phyloP scores from a whole-genome alignment of 768 basidiomycete genomes.

The Tricholomella constricta region DNA sequence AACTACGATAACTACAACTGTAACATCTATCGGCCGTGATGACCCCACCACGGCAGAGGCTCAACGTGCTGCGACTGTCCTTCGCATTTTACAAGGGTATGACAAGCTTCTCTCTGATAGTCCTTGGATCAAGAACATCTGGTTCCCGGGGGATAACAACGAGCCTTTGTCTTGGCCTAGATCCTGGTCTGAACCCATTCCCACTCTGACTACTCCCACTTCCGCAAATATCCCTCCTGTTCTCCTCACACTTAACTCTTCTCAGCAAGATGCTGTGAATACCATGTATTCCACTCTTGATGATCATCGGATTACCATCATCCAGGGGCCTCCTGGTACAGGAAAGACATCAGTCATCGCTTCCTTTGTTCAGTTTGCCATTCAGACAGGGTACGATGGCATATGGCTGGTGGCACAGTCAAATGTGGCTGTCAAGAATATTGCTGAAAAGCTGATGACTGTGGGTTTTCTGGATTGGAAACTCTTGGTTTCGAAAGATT shows the following conservation, averaged over 20 bases:
- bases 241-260: conserved; percentile 38
- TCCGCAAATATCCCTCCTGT: neutral
- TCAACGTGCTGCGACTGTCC: conserved; percentile 41
- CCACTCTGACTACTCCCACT: neutral
- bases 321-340: conserved; percentile 66
- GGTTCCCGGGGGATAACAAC: conserved; percentile 34
- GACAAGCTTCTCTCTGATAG: conserved; percentile 37
- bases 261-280: conserved; percentile 50
- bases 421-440: conserved; percentile 89
- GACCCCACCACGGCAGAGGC: conserved; percentile 61
- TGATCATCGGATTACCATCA: conserved; percentile 39
- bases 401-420: conserved; percentile 86
- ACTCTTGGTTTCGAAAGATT: conserved; percentile 70
- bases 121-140: conserved; percentile 54
- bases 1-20: conserved; percentile 35
- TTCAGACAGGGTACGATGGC: conserved; percentile 40
- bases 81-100: conserved; percentile 45
- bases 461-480: conserved; percentile 58
- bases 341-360: conserved; percentile 78
- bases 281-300: conserved; percentile 44
- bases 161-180: conserved; percentile 39
- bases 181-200: conserved; percentile 29
- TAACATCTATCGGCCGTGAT: conserved; percentile 57
- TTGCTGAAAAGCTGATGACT: conserved; percentile 74
- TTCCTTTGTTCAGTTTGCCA: conserved; percentile 53